Evolutionary conservation across 176 grass and related monocot genomes (phyloP), one percentile per base, ranked within the genome.

Genomic region (Dendrocalamus sinicus): DNA sequence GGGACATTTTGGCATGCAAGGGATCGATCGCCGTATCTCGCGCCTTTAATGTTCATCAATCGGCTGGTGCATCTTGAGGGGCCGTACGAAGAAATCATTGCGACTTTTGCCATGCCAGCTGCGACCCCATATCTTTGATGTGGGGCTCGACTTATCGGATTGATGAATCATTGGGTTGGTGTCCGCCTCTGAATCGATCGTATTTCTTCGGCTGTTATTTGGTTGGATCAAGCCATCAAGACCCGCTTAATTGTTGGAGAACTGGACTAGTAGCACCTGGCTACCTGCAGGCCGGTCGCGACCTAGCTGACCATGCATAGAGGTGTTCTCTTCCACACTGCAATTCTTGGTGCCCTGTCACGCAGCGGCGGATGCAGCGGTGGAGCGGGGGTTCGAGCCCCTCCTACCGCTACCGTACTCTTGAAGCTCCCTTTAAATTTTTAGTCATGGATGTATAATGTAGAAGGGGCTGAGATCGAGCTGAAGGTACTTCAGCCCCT

Each of bases 71-170:
- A 32, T 48, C 30, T 26, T 71, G 48, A 24, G 26, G 62, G 46
- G 63, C n/a, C 44, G 70, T 52, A 57, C 63, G 41, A 39, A 16
- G 22, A 26, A 79, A 89, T 79, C 87, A 67, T 79, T 73, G 87
- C n/a, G 2, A 20, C 66, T 39, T 58, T 47, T 44, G 72, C 61
- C 32, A 5, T 14, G 80, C 85, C 41, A 20, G 60, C 70, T 30
- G 23, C 24, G 68, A 17, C 69, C 50, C 87, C 69, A 60, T 47
- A 39, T 64, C 82, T 10, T 0, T 19, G 67, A 66, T 51, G 63
- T 32, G 53, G 79, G 30, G 78, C 44, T 43, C 19, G 5, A 2
- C 50, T 6, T 48, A 83, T 87, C 23, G 35, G 46, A 44, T 68
- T n/a, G n/a, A n/a, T 4, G 41, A 50, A 75, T 68, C 20, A 85